phyloP scores from a whole-genome alignment of 2,329 filamentous ascomycete species.

The Neopestalotiopsis sp. region DNA sequence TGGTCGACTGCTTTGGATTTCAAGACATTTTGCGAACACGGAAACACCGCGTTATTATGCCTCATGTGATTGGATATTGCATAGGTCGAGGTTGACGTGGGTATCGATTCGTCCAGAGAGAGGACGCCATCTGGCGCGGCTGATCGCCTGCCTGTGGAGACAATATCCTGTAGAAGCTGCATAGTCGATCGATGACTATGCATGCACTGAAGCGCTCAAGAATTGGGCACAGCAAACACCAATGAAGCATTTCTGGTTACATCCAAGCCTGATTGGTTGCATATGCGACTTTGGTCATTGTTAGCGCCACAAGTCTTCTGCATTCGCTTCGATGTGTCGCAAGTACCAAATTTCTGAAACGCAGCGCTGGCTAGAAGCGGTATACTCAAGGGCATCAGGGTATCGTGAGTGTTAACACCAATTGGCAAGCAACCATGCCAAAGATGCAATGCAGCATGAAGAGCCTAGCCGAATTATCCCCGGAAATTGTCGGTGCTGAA shows the following conservation, averaged over 20 bases:
- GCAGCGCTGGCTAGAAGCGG: not conserved
- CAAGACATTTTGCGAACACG: not conserved
- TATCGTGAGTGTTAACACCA: not conserved
- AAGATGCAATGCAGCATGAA: too few species aligned
- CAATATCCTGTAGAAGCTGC: conserved; percentile 36
- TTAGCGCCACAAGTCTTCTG: not conserved
- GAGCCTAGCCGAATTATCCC: too few species aligned
- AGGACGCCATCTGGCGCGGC: conserved; percentile 53
- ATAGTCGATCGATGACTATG: conserved; percentile 40
- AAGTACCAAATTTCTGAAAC: not conserved
- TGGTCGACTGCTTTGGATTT: not conserved
- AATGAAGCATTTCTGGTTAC: conserved; percentile 37
- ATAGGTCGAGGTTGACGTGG: conserved; percentile 13
- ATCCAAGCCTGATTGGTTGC: conserved; percentile 33
- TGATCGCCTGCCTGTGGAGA: conserved; percentile 43
- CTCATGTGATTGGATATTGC: conserved; percentile 3
- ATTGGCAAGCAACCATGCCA: too few species aligned
- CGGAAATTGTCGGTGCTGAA: too few species aligned
- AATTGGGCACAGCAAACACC: conserved; percentile 23
- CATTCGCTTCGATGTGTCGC: not conserved
- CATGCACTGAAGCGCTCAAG: conserved; percentile 26
- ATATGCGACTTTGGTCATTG: conserved; percentile 18
- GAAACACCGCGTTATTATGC: not conserved
- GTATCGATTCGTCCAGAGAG: conserved; percentile 45
- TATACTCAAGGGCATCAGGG: not conserved